Evolutionary conservation across 2,329 filamentous ascomycete genomes (phyloP).

Genomic region (Lecanoromycetidae sp.): DNA sequence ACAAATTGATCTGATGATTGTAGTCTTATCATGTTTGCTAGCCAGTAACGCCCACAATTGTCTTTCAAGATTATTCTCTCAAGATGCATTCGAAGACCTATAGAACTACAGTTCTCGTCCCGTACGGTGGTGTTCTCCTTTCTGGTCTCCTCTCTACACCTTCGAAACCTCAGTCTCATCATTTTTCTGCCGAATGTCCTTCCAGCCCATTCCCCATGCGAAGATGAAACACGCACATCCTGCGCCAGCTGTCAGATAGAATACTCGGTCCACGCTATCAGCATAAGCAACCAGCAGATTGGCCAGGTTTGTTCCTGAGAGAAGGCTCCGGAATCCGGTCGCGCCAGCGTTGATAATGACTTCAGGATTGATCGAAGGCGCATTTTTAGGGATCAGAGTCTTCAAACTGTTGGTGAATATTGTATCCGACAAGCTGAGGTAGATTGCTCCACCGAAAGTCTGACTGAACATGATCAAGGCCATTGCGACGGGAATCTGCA

Average conservation of each 20-base stretch:
- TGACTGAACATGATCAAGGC: conserved; percentile 30
- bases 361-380: conserved; percentile 30
- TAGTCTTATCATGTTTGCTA: no score
- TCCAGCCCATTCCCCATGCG: conserved; percentile 37
- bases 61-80: no score
- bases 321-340: conserved; percentile 45
- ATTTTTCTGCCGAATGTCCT: conserved; percentile 32
- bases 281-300: conserved; percentile 49
- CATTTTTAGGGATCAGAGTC: conserved; percentile 18
- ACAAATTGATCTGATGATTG: no score
- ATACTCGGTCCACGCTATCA: conserved; percentile 24
- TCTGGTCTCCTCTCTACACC: background rate
- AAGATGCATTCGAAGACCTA: no score
- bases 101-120: no score
- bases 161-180: conserved; percentile 10
- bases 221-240: conserved; percentile 27
- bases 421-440: conserved; percentile 39
- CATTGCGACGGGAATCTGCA: conserved; percentile 29
- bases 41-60: no score
- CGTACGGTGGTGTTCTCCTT: no score
- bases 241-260: conserved; percentile 18
- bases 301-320: conserved; percentile 39
- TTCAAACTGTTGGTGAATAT: conserved; percentile 35
- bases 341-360: conserved; percentile 38
- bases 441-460: conserved; percentile 33